A percentile compares a stretch with the other conserved stretches of the same genome.
Evolutionary conservation across 2,329 filamentous ascomycete species (phyloP).

Genomic region (Fusarium caatingaense): DNA sequence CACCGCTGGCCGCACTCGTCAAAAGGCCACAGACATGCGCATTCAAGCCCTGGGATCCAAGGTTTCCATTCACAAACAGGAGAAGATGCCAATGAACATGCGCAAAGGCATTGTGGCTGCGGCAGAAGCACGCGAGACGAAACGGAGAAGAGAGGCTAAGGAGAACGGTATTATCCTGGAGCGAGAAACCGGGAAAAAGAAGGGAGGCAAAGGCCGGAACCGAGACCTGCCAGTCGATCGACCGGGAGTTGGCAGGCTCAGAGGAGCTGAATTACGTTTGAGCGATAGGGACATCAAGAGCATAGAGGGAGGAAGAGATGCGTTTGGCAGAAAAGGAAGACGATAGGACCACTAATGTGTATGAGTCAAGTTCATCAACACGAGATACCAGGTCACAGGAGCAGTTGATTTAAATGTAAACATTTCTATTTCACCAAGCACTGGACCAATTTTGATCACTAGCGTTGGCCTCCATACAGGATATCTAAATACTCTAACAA

Average conservation of each 20-base stretch:
- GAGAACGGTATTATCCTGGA: constrained; percentile 95
- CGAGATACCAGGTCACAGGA: not conserved
- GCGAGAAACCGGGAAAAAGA: constrained; percentile 57
- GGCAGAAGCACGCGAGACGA: constrained; percentile 72
- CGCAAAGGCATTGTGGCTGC: constrained; percentile 85
- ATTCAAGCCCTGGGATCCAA: constrained; percentile 85
- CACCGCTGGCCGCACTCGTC: constrained; percentile 75
- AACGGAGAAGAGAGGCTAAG: constrained; percentile 79
- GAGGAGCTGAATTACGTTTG: constrained; percentile 80
- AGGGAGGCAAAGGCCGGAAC: constrained; percentile 56
- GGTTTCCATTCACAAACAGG: constrained; percentile 77
- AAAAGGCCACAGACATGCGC: constrained; percentile 85
- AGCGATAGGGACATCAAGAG: constrained; percentile 80
- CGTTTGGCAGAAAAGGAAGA: constrained; percentile 55
- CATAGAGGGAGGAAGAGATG: constrained; percentile 69
- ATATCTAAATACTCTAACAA: constrained; percentile 28
- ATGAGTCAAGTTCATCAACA: not conserved
- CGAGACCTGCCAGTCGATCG: constrained; percentile 74
- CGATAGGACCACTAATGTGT: constrained; percentile 23
- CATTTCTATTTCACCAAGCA: constrained; percentile 32
- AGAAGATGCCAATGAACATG: constrained; percentile 89
- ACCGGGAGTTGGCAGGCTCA: constrained; percentile 83
- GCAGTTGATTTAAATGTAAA: not conserved
- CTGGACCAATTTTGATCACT: constrained; percentile 21
- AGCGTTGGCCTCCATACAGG: constrained; percentile 22